These are phyloP conservation scores for Paramyrothecium roridum DNA, from an alignment of 2,329 filamentous ascomycete species.

Conservation along the genomic window DNA sequence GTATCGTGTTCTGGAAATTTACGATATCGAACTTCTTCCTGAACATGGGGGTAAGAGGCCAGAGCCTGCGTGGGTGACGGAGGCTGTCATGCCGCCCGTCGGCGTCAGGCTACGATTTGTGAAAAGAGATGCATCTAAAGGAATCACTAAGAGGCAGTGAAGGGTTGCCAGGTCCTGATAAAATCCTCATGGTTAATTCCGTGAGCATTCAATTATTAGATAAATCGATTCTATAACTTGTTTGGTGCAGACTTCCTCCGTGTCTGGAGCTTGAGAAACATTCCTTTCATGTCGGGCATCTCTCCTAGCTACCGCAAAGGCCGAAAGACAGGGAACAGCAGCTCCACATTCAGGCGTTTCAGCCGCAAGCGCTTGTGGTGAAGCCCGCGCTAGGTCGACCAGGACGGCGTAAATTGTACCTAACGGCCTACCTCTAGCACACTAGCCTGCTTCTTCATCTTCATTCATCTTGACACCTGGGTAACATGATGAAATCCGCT, in stretches of 20 bases:
- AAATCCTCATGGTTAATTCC: background rate
- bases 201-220: too few species aligned
- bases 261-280: too few species aligned
- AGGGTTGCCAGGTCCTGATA: background rate
- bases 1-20: conserved; percentile 2
- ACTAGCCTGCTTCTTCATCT: background rate
- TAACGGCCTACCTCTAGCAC: background rate
- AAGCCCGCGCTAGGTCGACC: too few species aligned
- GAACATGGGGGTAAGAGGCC: conserved; percentile 4
- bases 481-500: background rate
- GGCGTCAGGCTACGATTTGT: conserved; percentile 5
- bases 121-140: background rate
- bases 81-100: conserved; percentile 7
- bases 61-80: conserved; percentile 5
- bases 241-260: too few species aligned
- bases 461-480: conserved; percentile 4
- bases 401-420: too few species aligned
- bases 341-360: too few species aligned
- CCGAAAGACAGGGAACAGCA: too few species aligned
- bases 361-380: too few species aligned
- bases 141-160: too few species aligned
- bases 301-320: too few species aligned
- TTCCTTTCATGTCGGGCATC: too few species aligned
- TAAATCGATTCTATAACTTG: too few species aligned
- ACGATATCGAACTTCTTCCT: conserved; percentile 4